phyloP scores from a whole-genome alignment of 768 basidiomycete genomes.

The Boletus sp. region DNA sequence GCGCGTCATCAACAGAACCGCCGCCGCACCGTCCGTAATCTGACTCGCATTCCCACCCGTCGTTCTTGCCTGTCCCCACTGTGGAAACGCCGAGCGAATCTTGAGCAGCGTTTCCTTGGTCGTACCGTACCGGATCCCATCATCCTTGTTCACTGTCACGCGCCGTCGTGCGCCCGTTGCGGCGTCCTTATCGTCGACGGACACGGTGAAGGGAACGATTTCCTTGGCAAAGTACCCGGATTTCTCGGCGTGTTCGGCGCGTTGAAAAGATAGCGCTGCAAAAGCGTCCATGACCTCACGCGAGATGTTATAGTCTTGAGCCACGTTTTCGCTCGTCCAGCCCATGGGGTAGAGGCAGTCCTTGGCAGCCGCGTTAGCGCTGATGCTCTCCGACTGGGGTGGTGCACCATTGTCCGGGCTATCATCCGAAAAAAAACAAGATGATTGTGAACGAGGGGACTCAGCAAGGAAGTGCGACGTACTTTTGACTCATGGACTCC shows the following conservation, averaged over 20 bases:
- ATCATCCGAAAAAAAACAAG: neutral
- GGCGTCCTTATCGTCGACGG: constrained; percentile 58
- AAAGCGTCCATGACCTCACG: constrained; percentile 75
- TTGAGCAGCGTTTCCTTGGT: constrained; percentile 63
- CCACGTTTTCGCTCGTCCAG: constrained; percentile 89
- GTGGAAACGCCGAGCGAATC: constrained; percentile 76
- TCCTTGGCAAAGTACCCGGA: constrained; percentile 63
- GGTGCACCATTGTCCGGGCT: constrained; percentile 68
- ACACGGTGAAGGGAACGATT: constrained; percentile 75
- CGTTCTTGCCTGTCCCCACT: constrained; percentile 71
- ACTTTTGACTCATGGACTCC: constrained; percentile 84
- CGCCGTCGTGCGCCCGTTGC: constrained; percentile 49
- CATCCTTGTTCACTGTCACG: constrained; percentile 66
- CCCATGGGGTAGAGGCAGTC: constrained; percentile 79
- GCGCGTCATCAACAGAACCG: constrained; percentile 78
- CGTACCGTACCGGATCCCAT: constrained; percentile 75
- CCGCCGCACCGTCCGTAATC: constrained; percentile 81
- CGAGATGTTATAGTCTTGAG: constrained; percentile 66
- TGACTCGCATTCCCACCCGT: constrained; percentile 89
- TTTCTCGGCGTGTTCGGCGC: constrained; percentile 73
- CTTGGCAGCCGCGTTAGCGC: constrained; percentile 50
- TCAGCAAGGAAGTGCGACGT: constrained; percentile 18
- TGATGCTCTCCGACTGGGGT: constrained; percentile 59
- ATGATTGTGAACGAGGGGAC: neutral
- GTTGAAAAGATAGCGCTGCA: constrained; percentile 74